Evolutionary conservation across 2,329 filamentous ascomycete species (phyloP).

Genomic region (Bipolaris zeicola): DNA sequence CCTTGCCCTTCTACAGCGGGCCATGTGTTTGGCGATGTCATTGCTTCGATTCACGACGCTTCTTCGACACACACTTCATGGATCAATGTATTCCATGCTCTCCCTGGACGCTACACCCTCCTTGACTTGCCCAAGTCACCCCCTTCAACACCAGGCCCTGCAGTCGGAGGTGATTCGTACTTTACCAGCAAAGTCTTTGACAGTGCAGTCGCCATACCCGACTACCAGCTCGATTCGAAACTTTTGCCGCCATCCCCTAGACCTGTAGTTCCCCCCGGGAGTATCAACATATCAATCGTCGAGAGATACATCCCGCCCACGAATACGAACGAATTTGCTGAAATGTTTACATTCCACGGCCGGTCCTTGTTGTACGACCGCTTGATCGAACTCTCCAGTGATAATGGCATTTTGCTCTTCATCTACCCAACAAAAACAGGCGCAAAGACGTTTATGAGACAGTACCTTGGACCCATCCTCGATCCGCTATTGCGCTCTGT

Average conservation of each 20-base stretch:
- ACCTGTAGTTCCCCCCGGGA: constrained; percentile 64
- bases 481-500: constrained; percentile 65
- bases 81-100: constrained; percentile 69
- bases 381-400: constrained; percentile 62
- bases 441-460: constrained; percentile 62
- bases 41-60: constrained; percentile 60
- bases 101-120: constrained; percentile 66
- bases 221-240: constrained; percentile 61
- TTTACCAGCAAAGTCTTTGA: constrained; percentile 67
- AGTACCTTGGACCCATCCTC: constrained; percentile 65
- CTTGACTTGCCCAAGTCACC: constrained; percentile 67
- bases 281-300: constrained; percentile 65
- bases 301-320: constrained; percentile 71
- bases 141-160: constrained; percentile 61
- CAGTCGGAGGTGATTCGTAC: constrained; percentile 62
- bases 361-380: constrained; percentile 65
- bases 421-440: constrained; percentile 66
- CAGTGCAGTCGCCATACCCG: constrained; percentile 63
- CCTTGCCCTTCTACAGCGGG: constrained; percentile 59
- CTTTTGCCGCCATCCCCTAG: constrained; percentile 59
- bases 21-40: constrained; percentile 60
- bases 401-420: constrained; percentile 64
- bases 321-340: constrained; percentile 61
- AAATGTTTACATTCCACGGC: constrained; percentile 61
- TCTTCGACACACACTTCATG: constrained; percentile 61